Base-by-base conservation (phyloP, 208 protist species). In the Leishmania major region DNA sequence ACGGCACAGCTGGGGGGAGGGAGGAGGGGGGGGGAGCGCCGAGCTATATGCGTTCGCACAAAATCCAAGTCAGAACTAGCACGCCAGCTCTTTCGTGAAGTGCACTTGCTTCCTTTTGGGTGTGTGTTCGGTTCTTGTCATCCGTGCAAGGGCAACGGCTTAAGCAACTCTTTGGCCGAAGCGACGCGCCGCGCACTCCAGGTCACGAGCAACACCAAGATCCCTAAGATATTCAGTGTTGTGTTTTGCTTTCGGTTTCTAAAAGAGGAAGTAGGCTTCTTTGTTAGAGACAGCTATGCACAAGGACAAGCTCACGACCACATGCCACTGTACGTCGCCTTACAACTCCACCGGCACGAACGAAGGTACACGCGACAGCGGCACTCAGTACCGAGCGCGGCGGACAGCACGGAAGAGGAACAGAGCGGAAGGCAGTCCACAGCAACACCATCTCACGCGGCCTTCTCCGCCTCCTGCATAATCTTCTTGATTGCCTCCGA, bases 401-500 rank as follows among this genome's bases (percentile, higher is more conserved):
- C 11, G 37, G 49, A 72, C 3, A 72, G 37, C 19, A 10, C 37
- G 62, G 0, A 31, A 81, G 47, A 76, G 17, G 57, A 55, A 59
- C n/a, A 77, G 47, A 77, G 22, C 43, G 70, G 55, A 60, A 43
- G 17, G 35, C 17, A 73, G 8, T 31, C 17, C 19, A 10, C 31
- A 40, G 53, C 19, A 75, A 25, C 51, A 2, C 6, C 45, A 11
- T 3, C 8, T 71, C 55, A 85, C 17, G 49, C 71, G 40, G 64
- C 59, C 31, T 82, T 80, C 19, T 60, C 77, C 11, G 31, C 57
- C 45, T 79, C 75, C 37, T 82, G 53, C 35, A 87, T 43, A 17
- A 87, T 70, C 80, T 90, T 85, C 71, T 88, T 87, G 31, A 96
- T 74, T 60, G 79, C 87, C 60, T 89, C 88, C 28, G 87, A 87